Evolutionary conservation across 257 asterid genomes (phyloP).

Genomic region (Penstemon newberryi): DNA sequence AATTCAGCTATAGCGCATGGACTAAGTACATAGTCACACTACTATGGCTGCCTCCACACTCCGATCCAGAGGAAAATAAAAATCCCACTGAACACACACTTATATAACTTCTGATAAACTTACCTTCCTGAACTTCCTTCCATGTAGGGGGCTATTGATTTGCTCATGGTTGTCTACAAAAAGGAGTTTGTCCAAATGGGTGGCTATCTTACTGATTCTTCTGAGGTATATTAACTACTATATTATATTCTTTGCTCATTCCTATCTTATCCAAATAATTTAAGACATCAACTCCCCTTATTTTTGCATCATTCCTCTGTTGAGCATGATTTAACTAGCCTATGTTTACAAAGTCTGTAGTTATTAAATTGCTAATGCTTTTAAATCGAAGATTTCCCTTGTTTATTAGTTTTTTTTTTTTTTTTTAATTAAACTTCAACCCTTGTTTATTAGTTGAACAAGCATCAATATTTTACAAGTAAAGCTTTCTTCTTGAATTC

Average conservation of each 20-base stretch:
- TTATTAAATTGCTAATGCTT: neutral
- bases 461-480: neutral
- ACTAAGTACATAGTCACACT: slow-evolving; percentile 9
- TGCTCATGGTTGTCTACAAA: slow-evolving; percentile 58
- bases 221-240: slow-evolving; percentile 36
- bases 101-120: neutral
- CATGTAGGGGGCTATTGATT: slow-evolving; percentile 61
- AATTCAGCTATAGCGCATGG: slow-evolving; percentile 4
- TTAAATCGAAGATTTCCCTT: neutral
- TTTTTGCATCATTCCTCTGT: slow-evolving; percentile 1
- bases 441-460: neutral
- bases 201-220: slow-evolving; percentile 57
- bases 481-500: neutral
- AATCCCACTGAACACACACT: neutral
- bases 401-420: neutral
- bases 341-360: slow-evolving; percentile 6
- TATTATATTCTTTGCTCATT: neutral
- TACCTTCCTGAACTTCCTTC: slow-evolving; percentile 12
- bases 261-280: slow-evolving; percentile 1
- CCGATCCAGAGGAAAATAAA: neutral
- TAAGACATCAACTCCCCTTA: slow-evolving; percentile 4
- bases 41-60: slow-evolving; percentile 8
- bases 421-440: neutral
- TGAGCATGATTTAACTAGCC: neutral
- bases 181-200: slow-evolving; percentile 59